Evolutionary conservation across 331 rosid genomes (phyloP).

Genomic region (Stylosanthes scabra): DNA sequence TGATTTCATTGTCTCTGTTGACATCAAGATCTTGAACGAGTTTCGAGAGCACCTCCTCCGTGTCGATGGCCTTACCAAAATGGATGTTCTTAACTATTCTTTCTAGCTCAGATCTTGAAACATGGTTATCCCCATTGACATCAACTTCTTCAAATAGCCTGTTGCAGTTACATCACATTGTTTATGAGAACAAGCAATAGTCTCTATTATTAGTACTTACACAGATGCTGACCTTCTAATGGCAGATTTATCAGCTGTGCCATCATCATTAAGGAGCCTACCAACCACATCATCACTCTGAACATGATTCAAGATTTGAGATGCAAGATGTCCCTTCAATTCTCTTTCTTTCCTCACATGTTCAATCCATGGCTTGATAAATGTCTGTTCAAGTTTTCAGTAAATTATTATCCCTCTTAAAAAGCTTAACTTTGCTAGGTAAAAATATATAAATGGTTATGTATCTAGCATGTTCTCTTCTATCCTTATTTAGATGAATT

Average conservation of each 20-base stretch:
- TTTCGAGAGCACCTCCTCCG: conserved; percentile 42
- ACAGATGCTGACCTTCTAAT: conserved; percentile 48
- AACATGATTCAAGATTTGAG: conserved; percentile 47
- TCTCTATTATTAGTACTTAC: too few relatives aligned
- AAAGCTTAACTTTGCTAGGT: too few relatives aligned
- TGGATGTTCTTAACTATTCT: conserved; percentile 41
- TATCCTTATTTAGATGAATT: too few relatives aligned
- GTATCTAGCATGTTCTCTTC: too few relatives aligned
- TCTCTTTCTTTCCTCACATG: conserved; percentile 50
- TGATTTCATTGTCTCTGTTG: conserved; percentile 45
- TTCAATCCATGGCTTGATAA: conserved; percentile 58
- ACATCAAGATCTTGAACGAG: conserved; percentile 48
- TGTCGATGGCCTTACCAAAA: conserved; percentile 36
- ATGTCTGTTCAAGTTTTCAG: conserved; percentile 25
- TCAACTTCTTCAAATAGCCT: conserved; percentile 55
- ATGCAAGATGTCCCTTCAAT: conserved; percentile 49
- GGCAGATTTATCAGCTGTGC: conserved; percentile 44
- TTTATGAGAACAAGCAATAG: conserved; percentile 4
- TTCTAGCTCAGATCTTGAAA: conserved; percentile 44
- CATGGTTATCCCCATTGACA: conserved; percentile 28
- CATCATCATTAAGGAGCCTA: conserved; percentile 40
- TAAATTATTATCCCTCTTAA: background rate
- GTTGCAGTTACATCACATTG: conserved; percentile 5
- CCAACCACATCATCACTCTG: conserved; percentile 49
- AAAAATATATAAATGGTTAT: too few relatives aligned